Conservation (phyloP, 768 basidiomycete species). For the Lactarius vividus region DNA sequence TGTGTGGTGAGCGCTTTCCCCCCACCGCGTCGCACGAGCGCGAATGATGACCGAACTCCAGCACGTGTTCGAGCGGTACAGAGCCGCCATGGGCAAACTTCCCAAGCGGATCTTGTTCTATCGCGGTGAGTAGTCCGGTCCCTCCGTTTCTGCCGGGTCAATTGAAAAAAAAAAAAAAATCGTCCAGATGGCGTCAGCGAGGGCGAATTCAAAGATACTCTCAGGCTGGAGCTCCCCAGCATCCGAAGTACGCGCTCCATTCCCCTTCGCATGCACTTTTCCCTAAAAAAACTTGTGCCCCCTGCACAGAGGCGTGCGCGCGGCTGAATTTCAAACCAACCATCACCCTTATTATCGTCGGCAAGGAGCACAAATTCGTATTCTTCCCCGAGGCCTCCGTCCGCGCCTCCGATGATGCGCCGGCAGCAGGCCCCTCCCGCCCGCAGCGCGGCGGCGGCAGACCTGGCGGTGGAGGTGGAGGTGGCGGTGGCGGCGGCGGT, state of each 20-base stretch:
- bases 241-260: conserved; percentile 47
- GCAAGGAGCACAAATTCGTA: conserved; percentile 68
- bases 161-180: too few relatives aligned
- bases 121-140: conserved; percentile 44
- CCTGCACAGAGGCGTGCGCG: conserved; percentile 53
- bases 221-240: conserved; percentile 51
- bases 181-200: conserved; percentile 51
- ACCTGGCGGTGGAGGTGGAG: too few relatives aligned
- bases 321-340: conserved; percentile 55
- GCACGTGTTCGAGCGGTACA: conserved; percentile 51
- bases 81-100: conserved; percentile 46
- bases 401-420: background rate
- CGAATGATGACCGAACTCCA: background rate
- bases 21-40: background rate
- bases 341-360: conserved; percentile 76
- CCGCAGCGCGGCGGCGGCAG: too few relatives aligned
- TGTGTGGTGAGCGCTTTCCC: conserved; percentile 41
- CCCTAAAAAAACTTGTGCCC: too few relatives aligned
- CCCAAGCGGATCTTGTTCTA: conserved; percentile 74
- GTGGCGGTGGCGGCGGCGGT: background rate
- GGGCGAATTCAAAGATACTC: conserved; percentile 46
- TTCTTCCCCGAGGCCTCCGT: conserved; percentile 45
- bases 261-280: background rate
- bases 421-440: background rate
- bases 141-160: background rate